Percentiles rank a stretch among this genome's conserved stretches.
These are phyloP conservation scores for Dentipellis sp. DNA, from an alignment of 768 basidiomycete genomes.

Conservation along the genomic window DNA sequence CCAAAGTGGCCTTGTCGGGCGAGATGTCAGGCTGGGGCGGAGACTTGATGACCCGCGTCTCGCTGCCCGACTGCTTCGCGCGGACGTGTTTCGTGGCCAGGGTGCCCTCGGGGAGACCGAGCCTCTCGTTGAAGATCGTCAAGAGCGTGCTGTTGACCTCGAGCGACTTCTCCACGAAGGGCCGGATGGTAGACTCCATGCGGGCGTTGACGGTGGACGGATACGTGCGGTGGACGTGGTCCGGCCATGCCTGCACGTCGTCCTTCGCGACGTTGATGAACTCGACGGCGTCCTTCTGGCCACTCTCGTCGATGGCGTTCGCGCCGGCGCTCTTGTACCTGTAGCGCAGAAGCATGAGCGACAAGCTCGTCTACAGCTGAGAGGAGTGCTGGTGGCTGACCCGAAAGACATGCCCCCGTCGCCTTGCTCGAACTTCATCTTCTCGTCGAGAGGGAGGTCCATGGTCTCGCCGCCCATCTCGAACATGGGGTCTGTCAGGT, in stretches of 20 bases:
- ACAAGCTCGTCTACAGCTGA: no score
- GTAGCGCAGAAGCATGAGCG: not conserved
- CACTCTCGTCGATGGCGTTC: slow-evolving; percentile 22
- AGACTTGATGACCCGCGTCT: slow-evolving; percentile 18
- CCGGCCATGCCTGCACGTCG: slow-evolving; percentile 24
- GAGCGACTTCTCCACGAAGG: slow-evolving; percentile 17
- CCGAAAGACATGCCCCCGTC: slow-evolving; percentile 29
- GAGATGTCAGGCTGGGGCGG: slow-evolving; percentile 2
- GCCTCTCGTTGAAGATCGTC: slow-evolving; percentile 14
- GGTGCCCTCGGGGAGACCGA: slow-evolving; percentile 16
- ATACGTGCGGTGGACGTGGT: slow-evolving; percentile 19
- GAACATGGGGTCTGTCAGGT: slow-evolving; percentile 27
- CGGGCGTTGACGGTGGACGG: slow-evolving; percentile 16
- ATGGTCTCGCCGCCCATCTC: slow-evolving; percentile 30
- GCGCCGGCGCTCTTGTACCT: slow-evolving; percentile 23
- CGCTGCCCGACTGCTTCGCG: slow-evolving; percentile 18
- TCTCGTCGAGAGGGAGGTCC: slow-evolving; percentile 30
- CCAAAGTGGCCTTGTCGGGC: slow-evolving; percentile 1
- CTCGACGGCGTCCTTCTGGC: slow-evolving; percentile 21
- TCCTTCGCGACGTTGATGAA: slow-evolving; percentile 27
- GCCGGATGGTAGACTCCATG: slow-evolving; percentile 12
- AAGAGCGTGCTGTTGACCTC: slow-evolving; percentile 17
- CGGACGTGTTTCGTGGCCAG: slow-evolving; percentile 20
- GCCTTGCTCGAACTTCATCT: slow-evolving; percentile 32
- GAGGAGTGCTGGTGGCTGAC: slow-evolving; percentile 7